Conservation (phyloP, 179 eudicot genomes). For the Patellifolia procumbens region DNA sequence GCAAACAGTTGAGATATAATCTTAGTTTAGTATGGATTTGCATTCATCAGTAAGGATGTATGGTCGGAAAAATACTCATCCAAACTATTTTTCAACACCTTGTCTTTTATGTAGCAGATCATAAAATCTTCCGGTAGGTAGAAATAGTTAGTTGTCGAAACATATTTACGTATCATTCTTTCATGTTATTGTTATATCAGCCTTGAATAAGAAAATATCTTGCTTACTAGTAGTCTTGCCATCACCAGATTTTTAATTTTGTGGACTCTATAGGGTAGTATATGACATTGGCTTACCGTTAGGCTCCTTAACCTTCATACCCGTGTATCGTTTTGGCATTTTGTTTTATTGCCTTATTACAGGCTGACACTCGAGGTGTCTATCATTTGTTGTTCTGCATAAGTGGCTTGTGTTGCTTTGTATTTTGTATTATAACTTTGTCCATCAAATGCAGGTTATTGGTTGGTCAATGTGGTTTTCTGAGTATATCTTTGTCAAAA, state of each 20-base stretch:
- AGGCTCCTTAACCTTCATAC: not conserved
- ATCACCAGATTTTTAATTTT: not conserved
- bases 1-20: not conserved
- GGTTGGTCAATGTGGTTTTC: conserved; percentile 86
- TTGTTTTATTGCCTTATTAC: not conserved
- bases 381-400: not conserved
- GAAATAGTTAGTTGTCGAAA: not conserved
- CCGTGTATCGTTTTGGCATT: not conserved
- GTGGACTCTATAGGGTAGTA: not conserved
- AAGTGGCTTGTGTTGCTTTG: not conserved
- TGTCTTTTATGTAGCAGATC: not conserved
- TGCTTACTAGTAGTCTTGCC: not conserved
- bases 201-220: not conserved
- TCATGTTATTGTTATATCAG: not conserved
- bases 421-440: not conserved
- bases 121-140: not conserved
- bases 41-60: not conserved
- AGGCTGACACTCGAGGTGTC: not conserved
- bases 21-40: not conserved
- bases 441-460: conserved; percentile 46
- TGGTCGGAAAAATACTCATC: too few species aligned
- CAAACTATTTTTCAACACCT: not conserved
- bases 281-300: not conserved
- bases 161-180: not conserved
- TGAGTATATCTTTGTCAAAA: conserved; percentile 61